These are phyloP conservation scores for Avena sativa DNA, from an alignment of 176 grass and related monocot genomes.

Conservation along the genomic window DNA sequence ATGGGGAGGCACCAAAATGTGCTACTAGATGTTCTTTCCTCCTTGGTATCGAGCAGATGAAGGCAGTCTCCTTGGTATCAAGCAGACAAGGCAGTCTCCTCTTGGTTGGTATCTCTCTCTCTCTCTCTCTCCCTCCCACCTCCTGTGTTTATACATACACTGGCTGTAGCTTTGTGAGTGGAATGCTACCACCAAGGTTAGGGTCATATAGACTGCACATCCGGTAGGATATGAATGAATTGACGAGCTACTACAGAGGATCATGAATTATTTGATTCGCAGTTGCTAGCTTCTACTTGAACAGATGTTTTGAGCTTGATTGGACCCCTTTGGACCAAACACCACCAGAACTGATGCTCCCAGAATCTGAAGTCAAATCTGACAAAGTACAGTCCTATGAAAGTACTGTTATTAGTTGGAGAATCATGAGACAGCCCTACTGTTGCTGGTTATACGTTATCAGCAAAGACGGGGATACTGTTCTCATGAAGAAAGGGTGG, in stretches of 20 bases:
- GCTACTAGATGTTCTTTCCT: background rate
- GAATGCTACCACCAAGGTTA: constrained; percentile 11
- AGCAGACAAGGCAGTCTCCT: constrained; percentile 14
- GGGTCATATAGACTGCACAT: background rate
- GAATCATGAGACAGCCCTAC: constrained; percentile 24
- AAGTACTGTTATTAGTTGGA: constrained; percentile 32
- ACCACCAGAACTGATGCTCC: constrained; percentile 48
- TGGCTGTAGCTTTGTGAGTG: background rate
- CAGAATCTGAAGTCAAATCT: constrained; percentile 42
- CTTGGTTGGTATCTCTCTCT: constrained; percentile 34
- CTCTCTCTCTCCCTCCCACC: constrained; percentile 17
- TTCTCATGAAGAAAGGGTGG: constrained; percentile 2
- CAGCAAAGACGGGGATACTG: constrained; percentile 24
- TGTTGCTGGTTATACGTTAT: constrained; percentile 22
- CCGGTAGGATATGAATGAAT: constrained; percentile 33
- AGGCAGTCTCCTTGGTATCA: constrained; percentile 34
- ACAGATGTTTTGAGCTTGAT: constrained; percentile 43
- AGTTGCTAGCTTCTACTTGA: constrained; percentile 24
- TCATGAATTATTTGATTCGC: constrained; percentile 28
- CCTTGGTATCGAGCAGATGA: constrained; percentile 27
- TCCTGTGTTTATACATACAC: constrained; percentile 57
- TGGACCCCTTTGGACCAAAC: constrained; percentile 47
- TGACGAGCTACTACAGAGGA: background rate
- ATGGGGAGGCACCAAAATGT: constrained; percentile 17
- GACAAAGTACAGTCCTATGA: constrained; percentile 32